Evolutionary conservation across 1,284 basidiomycete species (phyloP).

Genomic region (Tetrapyrgos nigripes): DNA sequence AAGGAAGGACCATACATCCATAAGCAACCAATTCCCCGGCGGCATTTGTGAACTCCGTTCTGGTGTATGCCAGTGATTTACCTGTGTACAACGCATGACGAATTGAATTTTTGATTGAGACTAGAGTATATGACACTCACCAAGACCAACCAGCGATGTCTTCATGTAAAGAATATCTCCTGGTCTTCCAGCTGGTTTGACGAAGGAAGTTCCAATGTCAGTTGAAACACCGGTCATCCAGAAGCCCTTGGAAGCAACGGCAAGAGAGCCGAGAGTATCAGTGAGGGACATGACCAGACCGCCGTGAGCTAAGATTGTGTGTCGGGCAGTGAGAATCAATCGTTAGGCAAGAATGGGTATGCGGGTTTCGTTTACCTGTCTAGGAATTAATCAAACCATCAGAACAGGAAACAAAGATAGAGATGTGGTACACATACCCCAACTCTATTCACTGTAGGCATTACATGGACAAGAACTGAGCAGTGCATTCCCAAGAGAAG

Average conservation of each 20-base stretch:
- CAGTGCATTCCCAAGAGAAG: not conserved
- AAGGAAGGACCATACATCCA: constrained; percentile 61
- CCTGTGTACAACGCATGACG: constrained; percentile 56
- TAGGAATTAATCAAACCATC: constrained; percentile 22
- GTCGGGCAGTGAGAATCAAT: not conserved
- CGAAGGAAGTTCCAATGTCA: constrained; percentile 86
- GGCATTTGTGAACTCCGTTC: constrained; percentile 78
- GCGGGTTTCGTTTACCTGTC: constrained; percentile 12
- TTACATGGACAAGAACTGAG: not conserved
- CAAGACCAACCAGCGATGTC: constrained; percentile 68
- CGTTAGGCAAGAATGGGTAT: no score
- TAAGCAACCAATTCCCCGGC: constrained; percentile 83
- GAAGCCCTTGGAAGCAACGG: constrained; percentile 82
- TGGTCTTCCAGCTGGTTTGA: constrained; percentile 69
- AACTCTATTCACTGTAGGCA: constrained; percentile 67
- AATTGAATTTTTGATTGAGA: not conserved
- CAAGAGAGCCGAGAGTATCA: constrained; percentile 86
- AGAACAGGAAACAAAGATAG: not conserved
- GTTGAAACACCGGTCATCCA: constrained; percentile 89
- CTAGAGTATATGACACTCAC: constrained; percentile 41
- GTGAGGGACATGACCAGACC: constrained; percentile 86
- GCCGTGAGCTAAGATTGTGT: constrained; percentile 70
- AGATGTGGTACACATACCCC: constrained; percentile 61
- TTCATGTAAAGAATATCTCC: constrained; percentile 71
- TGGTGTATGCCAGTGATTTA: constrained; percentile 84